Evolutionary conservation across 2,329 filamentous ascomycete species (phyloP).

Genomic region (Ophiostoma novo-ulmi): DNA sequence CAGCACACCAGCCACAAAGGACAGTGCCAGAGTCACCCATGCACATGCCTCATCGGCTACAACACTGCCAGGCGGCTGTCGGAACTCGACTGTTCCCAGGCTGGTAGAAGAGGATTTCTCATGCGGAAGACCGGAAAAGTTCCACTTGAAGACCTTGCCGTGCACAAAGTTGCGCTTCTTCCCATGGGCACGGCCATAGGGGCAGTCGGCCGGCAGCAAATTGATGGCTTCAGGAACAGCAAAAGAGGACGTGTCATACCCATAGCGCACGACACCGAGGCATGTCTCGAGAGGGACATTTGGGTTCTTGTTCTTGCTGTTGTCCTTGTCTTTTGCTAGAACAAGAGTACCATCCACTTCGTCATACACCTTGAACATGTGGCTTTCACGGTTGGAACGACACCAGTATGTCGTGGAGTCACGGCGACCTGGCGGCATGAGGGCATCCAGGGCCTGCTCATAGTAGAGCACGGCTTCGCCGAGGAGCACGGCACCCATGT

Average conservation of each 20-base stretch:
- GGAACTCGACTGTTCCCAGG: constrained; percentile 37
- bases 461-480: constrained; percentile 36
- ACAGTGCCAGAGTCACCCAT: constrained; percentile 35
- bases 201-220: constrained; percentile 32
- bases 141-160: constrained; percentile 41
- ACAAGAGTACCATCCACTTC: constrained; percentile 32
- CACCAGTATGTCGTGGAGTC: constrained; percentile 34
- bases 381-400: constrained; percentile 34
- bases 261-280: constrained; percentile 30
- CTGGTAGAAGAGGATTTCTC: background rate
- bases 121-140: constrained; percentile 31
- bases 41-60: constrained; percentile 32
- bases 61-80: constrained; percentile 36
- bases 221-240: constrained; percentile 32
- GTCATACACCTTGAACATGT: constrained; percentile 28
- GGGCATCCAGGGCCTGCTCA: constrained; percentile 35
- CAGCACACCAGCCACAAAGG: constrained; percentile 35
- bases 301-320: background rate
- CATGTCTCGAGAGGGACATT: constrained; percentile 24
- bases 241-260: constrained; percentile 15
- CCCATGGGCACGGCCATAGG: constrained; percentile 33
- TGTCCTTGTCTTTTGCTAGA: constrained; percentile 16
- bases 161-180: constrained; percentile 36
- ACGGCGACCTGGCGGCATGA: constrained; percentile 31
- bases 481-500: constrained; percentile 30